A percentile compares a stretch with the other conserved stretches of the same genome.
Evolutionary conservation across 257 asterid species (phyloP).

Genomic region (Thymus quinquecostatus): DNA sequence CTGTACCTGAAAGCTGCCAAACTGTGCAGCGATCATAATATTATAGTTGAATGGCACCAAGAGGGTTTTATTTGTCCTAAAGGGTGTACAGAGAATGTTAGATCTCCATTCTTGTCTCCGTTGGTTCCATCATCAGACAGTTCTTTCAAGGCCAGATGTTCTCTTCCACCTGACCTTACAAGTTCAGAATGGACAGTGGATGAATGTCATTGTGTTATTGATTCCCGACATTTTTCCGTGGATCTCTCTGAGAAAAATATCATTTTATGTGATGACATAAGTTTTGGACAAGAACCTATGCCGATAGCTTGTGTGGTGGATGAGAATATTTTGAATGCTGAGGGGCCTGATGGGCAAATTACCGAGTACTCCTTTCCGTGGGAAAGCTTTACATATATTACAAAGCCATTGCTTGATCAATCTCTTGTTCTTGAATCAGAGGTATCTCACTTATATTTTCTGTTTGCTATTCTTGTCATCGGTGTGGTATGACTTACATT

Average conservation of each 20-base stretch:
- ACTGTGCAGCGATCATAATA: constrained; percentile 89
- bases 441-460: constrained; percentile 48
- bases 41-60: constrained; percentile 81
- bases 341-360: constrained; percentile 79
- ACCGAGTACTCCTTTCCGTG: constrained; percentile 75
- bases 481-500: constrained; percentile 10
- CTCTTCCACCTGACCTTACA: constrained; percentile 38
- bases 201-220: constrained; percentile 85
- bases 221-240: constrained; percentile 75
- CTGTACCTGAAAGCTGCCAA: constrained; percentile 87
- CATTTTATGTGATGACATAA: constrained; percentile 87
- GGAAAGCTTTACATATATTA: constrained; percentile 91
- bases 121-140: constrained; percentile 47
- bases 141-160: constrained; percentile 38
- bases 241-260: constrained; percentile 81
- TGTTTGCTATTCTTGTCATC: constrained; percentile 10
- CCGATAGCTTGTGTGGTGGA: constrained; percentile 95
- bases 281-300: constrained; percentile 85
- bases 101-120: constrained; percentile 47
- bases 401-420: constrained; percentile 73
- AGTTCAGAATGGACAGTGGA: constrained; percentile 81
- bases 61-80: constrained; percentile 76
- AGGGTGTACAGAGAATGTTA: constrained; percentile 57
- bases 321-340: constrained; percentile 84
- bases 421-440: constrained; percentile 63